phyloP scores from a whole-genome alignment of 148 eudicot genomes.

The Rheum nobile region DNA sequence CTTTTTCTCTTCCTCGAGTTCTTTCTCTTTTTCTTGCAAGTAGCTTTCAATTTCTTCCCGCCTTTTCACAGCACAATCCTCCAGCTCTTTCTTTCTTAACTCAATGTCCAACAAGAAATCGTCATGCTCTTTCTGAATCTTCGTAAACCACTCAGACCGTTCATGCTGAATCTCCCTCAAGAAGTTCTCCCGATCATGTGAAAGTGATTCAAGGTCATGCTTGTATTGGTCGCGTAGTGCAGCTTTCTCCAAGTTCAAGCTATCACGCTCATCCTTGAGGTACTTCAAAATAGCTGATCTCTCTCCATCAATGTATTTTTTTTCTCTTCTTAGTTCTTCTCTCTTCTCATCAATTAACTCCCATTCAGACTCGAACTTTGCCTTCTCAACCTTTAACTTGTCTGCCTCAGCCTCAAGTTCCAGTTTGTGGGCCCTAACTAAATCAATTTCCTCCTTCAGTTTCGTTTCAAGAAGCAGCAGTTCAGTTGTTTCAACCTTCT shows the following conservation, averaged over 20 bases:
- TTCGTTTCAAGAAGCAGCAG: slow-evolving; percentile 51
- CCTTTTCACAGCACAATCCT: slow-evolving; percentile 55
- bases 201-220: slow-evolving; percentile 55
- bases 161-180: slow-evolving; percentile 59
- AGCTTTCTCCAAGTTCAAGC: slow-evolving; percentile 65
- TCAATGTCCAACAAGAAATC: slow-evolving; percentile 69
- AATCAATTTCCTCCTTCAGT: slow-evolving; percentile 83
- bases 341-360: slow-evolving; percentile 83
- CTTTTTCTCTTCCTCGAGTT: slow-evolving; percentile 68
- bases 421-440: slow-evolving; percentile 57
- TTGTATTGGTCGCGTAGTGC: slow-evolving; percentile 56
- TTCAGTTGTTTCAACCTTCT: slow-evolving; percentile 70
- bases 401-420: slow-evolving; percentile 79
- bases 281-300: slow-evolving; percentile 38
- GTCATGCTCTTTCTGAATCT: slow-evolving; percentile 73
- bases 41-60: slow-evolving; percentile 83
- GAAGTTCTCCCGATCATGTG: slow-evolving; percentile 57
- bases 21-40: slow-evolving; percentile 55
- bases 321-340: slow-evolving; percentile 55
- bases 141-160: slow-evolving; percentile 67
- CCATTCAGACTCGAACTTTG: slow-evolving; percentile 87
- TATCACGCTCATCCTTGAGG: slow-evolving; percentile 69
- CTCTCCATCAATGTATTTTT: slow-evolving; percentile 63
- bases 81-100: slow-evolving; percentile 67
- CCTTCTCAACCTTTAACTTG: slow-evolving; percentile 58